Conservation (phyloP, 768 basidiomycete species). For the Hypsizygus marmoreus region DNA sequence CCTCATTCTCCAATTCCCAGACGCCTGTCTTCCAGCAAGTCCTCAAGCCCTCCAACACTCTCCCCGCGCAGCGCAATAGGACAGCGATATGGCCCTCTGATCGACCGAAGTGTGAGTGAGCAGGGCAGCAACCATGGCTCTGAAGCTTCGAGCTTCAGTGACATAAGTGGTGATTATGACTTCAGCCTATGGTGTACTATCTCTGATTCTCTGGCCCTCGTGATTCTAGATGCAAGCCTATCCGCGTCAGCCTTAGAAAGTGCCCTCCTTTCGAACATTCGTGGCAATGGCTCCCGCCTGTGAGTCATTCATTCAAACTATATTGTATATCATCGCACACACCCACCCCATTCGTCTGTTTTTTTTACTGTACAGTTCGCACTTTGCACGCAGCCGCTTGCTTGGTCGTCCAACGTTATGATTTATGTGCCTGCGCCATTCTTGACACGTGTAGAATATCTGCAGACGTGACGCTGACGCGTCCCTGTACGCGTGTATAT, state of each 20-base stretch:
- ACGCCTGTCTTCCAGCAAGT: slow-evolving; percentile 55
- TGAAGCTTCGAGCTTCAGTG: slow-evolving; percentile 82
- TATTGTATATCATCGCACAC: not conserved
- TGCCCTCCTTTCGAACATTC: slow-evolving; percentile 75
- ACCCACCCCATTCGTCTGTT: slow-evolving; percentile 4
- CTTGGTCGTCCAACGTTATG: slow-evolving; percentile 29
- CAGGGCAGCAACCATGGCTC: slow-evolving; percentile 68
- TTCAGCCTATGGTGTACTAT: slow-evolving; percentile 23
- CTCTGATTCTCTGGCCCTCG: no score
- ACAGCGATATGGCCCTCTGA: slow-evolving; percentile 47
- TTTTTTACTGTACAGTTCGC: slow-evolving; percentile 40
- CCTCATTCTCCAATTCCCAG: slow-evolving; percentile 53
- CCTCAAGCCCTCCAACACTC: slow-evolving; percentile 61
- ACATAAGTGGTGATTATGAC: slow-evolving; percentile 86
- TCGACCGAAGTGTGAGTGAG: slow-evolving; percentile 48
- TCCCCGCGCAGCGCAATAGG: slow-evolving; percentile 58
- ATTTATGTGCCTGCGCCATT: not conserved
- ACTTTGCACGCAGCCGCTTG: slow-evolving; percentile 37
- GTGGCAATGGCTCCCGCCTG: slow-evolving; percentile 67
- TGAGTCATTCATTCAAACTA: slow-evolving; percentile 47
- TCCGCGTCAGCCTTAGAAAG: slow-evolving; percentile 82
- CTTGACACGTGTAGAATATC: not conserved
- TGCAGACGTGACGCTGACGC: slow-evolving; percentile 10
- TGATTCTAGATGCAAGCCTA: slow-evolving; percentile 69
- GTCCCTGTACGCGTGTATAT: slow-evolving; percentile 11